These are phyloP conservation scores for Botryosphaeria dothidea DNA, from an alignment of 2,329 filamentous ascomycete genomes.

Conservation along the genomic window DNA sequence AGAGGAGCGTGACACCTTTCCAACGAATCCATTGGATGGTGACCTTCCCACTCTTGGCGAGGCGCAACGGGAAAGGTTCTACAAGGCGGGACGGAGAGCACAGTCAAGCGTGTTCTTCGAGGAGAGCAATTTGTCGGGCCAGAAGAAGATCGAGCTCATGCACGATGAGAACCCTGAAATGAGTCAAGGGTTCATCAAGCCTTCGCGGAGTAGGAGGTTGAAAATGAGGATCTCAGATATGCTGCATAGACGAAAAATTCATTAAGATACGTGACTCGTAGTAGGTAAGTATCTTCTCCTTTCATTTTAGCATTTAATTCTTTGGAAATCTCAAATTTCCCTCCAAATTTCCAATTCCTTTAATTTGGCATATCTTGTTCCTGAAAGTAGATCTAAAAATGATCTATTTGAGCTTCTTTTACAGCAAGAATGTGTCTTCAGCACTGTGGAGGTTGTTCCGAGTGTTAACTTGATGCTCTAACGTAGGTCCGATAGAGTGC, in stretches of 20 bases:
- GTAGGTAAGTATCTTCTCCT: too few species aligned
- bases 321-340: too few species aligned
- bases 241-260: neutral
- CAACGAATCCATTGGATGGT: neutral
- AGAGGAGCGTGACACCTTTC: neutral
- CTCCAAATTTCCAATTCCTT: too few species aligned
- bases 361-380: too few species aligned
- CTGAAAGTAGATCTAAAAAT: too few species aligned
- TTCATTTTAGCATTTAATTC: too few species aligned
- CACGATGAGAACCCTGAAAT: constrained; percentile 38
- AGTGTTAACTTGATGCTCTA: too few species aligned
- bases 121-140: neutral
- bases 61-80: neutral
- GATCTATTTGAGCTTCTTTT: too few species aligned
- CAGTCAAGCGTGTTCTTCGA: constrained; percentile 2
- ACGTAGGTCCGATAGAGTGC: too few species aligned
- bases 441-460: too few species aligned
- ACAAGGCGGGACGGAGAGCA: neutral
- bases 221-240: neutral
- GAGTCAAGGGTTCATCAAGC: neutral
- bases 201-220: neutral
- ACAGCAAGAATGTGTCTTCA: too few species aligned
- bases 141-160: constrained; percentile 28
- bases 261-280: neutral
- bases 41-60: neutral